Conservation (phyloP, 2,329 filamentous ascomycete species). For the Celoporthe dispersa region DNA sequence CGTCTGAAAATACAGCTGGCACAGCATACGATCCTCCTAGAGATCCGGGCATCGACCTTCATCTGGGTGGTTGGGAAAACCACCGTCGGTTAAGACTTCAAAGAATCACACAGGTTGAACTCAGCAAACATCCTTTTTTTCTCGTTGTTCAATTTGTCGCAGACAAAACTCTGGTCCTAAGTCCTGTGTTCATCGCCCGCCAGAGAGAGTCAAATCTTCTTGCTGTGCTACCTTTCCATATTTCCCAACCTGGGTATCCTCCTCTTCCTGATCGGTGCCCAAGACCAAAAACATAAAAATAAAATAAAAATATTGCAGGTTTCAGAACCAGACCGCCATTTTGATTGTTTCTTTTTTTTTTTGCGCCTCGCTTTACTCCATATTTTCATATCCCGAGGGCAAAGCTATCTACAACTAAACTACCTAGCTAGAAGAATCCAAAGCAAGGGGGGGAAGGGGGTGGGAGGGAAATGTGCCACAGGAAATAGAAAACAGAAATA, state of each 20-base stretch:
- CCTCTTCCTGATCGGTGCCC: constrained; percentile 18
- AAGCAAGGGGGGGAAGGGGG: background rate
- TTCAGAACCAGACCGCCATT: background rate
- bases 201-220: background rate
- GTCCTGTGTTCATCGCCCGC: background rate
- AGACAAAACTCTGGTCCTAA: constrained; percentile 10
- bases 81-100: too few relatives aligned
- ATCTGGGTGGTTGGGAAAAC: background rate
- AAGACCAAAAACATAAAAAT: background rate
- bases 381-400: constrained; percentile 1
- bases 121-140: background rate
- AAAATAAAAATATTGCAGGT: background rate
- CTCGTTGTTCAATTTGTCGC: constrained; percentile 5
- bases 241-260: constrained; percentile 21
- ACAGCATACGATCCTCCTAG: background rate
- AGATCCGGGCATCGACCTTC: background rate
- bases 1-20: background rate
- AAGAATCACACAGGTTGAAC: background rate
- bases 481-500: background rate
- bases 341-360: background rate
- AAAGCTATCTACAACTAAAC: constrained; percentile 20
- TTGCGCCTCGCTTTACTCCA: constrained; percentile 25
- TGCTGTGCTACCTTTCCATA: constrained; percentile 1
- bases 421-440: constrained; percentile 4
- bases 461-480: background rate